A percentile compares a stretch with the other conserved stretches of the same genome.
Conservation (phyloP, 768 basidiomycete species). For the Serendipita indica region DNA sequence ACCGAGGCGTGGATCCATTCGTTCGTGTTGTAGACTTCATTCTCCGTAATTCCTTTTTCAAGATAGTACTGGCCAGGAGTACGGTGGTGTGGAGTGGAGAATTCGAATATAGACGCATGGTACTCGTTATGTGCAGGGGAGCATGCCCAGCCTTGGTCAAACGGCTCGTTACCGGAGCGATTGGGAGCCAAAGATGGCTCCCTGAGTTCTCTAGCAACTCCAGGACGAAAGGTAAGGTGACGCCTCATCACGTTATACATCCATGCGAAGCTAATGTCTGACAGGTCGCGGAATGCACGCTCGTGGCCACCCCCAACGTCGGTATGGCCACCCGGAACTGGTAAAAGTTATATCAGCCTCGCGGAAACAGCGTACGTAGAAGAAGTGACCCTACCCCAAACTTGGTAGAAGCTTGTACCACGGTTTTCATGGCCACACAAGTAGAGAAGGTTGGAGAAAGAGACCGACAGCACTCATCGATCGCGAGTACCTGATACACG, state of each 20-base stretch:
- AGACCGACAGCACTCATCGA: not conserved
- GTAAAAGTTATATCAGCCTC: no score
- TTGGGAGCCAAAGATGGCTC: not conserved
- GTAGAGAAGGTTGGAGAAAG: no score
- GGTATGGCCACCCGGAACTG: constrained; percentile 19
- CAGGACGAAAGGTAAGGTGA: no score
- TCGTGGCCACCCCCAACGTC: constrained; percentile 16
- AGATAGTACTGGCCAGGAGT: not conserved
- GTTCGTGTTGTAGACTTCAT: not conserved
- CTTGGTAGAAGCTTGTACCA: constrained; percentile 11
- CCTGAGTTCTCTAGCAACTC: not conserved
- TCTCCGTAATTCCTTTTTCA: not conserved
- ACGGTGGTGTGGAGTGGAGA: not conserved
- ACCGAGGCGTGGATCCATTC: not conserved
- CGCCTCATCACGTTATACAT: not conserved
- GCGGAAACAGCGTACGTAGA: no score
- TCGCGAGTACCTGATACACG: not conserved
- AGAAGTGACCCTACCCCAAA: no score
- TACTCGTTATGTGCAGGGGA: not conserved
- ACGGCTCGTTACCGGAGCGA: not conserved
- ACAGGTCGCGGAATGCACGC: constrained; percentile 3
- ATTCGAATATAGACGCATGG: not conserved
- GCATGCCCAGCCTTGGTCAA: not conserved
- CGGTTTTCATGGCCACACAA: no score
- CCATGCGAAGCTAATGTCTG: not conserved